Evolutionary conservation across 2,329 filamentous ascomycete genomes (phyloP).

Genomic region (Epichloe brachyelytri): DNA sequence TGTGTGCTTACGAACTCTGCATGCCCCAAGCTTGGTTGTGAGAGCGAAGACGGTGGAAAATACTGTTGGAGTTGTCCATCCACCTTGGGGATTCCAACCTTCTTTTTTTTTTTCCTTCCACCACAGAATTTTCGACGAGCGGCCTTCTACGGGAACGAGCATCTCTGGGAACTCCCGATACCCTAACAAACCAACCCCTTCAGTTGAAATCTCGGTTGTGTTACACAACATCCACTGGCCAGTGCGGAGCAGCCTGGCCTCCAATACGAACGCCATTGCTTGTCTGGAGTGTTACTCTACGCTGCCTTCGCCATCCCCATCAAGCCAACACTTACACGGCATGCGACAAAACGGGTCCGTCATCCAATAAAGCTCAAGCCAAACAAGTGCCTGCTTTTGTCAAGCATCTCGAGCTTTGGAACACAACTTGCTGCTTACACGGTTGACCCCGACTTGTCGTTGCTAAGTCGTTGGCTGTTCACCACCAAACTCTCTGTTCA

Average conservation of each 20-base stretch:
- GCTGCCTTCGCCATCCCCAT: neutral
- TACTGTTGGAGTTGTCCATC: neutral
- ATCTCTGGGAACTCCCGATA: neutral
- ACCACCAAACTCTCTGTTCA: neutral
- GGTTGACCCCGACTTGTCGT: neutral
- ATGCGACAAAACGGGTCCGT: conserved; percentile 11
- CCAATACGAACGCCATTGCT: neutral
- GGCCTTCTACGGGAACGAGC: neutral
- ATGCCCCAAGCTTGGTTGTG: neutral
- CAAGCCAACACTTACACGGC: conserved; percentile 9
- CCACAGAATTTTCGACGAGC: neutral
- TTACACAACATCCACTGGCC: conserved; percentile 2
- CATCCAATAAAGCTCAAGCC: neutral
- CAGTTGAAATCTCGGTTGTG: neutral
- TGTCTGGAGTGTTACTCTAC: neutral
- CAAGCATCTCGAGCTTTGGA: neutral
- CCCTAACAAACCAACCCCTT: neutral
- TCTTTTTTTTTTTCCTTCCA: neutral
- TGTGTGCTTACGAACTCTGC: neutral
- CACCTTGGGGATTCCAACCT: neutral
- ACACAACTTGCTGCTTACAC: neutral
- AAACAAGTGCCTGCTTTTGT: neutral
- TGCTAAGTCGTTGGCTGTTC: neutral
- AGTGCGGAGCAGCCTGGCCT: neutral
- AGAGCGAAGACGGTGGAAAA: neutral